Evolutionary conservation across 148 eudicot genomes (phyloP), one percentile per base, ranked within the genome.

Genomic region (Spergularia bocconei): DNA sequence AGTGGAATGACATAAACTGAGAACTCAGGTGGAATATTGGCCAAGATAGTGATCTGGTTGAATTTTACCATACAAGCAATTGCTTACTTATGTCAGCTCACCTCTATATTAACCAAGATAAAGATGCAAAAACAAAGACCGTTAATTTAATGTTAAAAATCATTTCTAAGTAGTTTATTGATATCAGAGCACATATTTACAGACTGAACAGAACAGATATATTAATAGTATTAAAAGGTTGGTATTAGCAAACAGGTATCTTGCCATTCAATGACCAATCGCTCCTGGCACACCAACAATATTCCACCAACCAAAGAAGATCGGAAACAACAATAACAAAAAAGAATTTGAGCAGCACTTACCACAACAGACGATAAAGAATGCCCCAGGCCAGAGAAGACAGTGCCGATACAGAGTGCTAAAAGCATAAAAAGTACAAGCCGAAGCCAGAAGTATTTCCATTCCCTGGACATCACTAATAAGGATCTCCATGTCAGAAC

Each of bases 381-480:
- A 87, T 95, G 97, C 39, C 97, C 97, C 73, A 92, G 79, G 66
- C 97, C 92, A 63, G 97, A 88, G 80, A 95, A 95, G 5, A 88
- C 88, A 23, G 97, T 90, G 62, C 99, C 97, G 77, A 92, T 82
- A 83, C 99, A 90, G 48, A 95, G 83, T 19, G 97, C 81, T 75
- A 95, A 83, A 67, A 90, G 81, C 93, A 95, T 89, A 75, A 79
- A 84, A 16, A 95, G 89, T 71, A 92, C 84, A 76, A 95, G 84
- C 74, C 99, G 92, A 78, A 95, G 93, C 99, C 99, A 95, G 80
- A 84, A 95, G 76, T 92, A 95, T 82, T 90, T 95, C 99, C 97
- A 95, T 80, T 95, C 97, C 75, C 99, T 87, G 66, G 99, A 95
- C 99, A 95, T 92, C 65, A 95, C 85, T 77, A 95, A 83, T 57